Evolutionary conservation across 352 stramenopile genomes (phyloP), one percentile per base, ranked within the genome.

Genomic region (Peronospora belbahrii): DNA sequence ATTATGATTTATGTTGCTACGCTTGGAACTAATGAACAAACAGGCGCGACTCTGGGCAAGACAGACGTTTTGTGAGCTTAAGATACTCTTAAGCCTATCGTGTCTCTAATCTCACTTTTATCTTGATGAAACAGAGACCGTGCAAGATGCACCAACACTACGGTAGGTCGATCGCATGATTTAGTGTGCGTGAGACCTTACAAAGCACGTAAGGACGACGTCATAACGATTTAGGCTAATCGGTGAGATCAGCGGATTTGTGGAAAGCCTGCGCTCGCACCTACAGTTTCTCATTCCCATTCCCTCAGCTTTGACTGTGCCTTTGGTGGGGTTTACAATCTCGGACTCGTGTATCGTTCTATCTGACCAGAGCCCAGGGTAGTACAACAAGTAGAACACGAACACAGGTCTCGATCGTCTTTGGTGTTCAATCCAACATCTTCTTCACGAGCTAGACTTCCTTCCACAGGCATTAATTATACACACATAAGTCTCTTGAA

Each of bases 161-260:
- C 14, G 14, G 31, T 56, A 60, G 41, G 58, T 62, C 52, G 11
- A 52, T 58, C 52, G 19, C 42, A n/a, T 41, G 44, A 66, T 61
- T 28, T 27, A 23, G n/a, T n/a, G n/a, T 36, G 27, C 31, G 32
- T n/a, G 40, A 34, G 45, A 51, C 40, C 34, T 13, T 52, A 44
- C 37, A 35, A 43, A 34, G 20, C 17, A 40, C 41, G 52, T 62
- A 52, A 40, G 45, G 56, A 62, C 56, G 56, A 61, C 43, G 9
- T 9, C 23, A 37, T 20, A 14, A 15, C 37, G 38, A 25, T 24
- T 43, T 25, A 36, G 13, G 31, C 20, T 27, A 38, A 55, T 47
- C 44, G 46, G 33, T 18, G 13, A 22, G 6, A 7, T 23, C 37
- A 49, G 44, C 11, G 28, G 24, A 52, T 42, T 48, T 11, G 19